phyloP scores from a whole-genome alignment of 2,329 filamentous ascomycete genomes.

The Cladosporium sp. region DNA sequence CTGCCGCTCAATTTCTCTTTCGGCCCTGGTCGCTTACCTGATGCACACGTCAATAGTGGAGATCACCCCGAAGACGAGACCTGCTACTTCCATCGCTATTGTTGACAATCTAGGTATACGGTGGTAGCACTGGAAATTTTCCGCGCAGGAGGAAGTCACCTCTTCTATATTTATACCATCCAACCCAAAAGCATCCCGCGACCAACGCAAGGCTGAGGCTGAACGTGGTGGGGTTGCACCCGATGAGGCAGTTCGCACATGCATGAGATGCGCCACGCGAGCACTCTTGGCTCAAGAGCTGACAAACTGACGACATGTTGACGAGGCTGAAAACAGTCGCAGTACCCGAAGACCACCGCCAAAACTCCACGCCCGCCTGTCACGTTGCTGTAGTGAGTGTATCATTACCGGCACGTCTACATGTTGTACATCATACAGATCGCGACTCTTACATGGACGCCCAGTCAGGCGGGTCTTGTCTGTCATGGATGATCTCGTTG shows the following conservation, averaged over 20 bases:
- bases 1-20: neutral
- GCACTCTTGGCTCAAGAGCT: neutral
- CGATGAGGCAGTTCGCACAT: neutral
- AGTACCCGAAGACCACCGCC: neutral
- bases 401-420: neutral
- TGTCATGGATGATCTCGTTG: slow-evolving; percentile 7
- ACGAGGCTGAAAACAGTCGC: neutral
- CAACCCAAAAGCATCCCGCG: neutral
- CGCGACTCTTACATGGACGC: neutral
- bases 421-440: neutral
- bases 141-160: neutral
- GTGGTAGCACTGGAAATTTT: neutral
- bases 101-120: neutral
- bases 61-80: neutral
- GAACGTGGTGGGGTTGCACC: neutral
- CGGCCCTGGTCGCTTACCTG: neutral
- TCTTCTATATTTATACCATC: neutral
- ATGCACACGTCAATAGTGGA: neutral
- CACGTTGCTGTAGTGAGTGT: neutral
- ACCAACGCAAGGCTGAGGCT: neutral
- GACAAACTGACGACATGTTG: neutral
- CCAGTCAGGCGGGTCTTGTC: neutral
- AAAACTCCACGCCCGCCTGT: neutral
- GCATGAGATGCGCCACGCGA: neutral
- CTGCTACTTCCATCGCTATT: neutral